Conservation (phyloP, 2,329 filamentous ascomycete genomes). For the Colletotrichum sp. region DNA sequence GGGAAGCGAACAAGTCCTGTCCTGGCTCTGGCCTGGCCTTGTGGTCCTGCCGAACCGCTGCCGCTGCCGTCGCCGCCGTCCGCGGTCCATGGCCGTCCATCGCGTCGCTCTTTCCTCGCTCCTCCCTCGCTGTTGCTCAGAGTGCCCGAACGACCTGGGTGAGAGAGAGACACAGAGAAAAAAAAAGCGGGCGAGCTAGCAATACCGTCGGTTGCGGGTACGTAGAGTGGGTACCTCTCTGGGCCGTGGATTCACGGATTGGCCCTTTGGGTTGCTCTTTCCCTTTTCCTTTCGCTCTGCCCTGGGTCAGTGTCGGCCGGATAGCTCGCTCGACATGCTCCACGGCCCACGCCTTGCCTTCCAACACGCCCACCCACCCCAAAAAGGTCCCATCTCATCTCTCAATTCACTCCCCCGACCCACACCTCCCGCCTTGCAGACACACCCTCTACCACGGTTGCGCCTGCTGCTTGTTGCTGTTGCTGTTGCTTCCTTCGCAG, state of each 20-base stretch:
- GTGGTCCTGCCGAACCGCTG: constrained; percentile 7
- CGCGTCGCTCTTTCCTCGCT: constrained; percentile 14
- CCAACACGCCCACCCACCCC: not conserved
- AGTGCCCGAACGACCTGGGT: not conserved
- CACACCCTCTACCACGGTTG: not conserved
- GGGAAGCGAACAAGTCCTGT: not conserved
- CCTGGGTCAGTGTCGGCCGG: constrained; percentile 13
- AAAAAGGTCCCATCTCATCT: not conserved
- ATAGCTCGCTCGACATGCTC: constrained; percentile 15
- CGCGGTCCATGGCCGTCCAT: not conserved
- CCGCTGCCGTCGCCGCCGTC: not conserved
- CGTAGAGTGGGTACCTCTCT: constrained; percentile 7
- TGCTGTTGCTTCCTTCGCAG: constrained; percentile 3
- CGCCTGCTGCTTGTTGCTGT: not conserved
- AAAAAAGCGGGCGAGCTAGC: constrained; percentile 1
- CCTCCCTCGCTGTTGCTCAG: not conserved
- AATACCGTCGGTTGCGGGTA: constrained; percentile 17
- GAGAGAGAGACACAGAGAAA: not conserved
- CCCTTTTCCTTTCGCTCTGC: not conserved
- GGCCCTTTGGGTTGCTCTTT: not conserved
- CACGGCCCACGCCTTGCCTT: not conserved
- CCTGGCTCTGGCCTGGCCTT: not conserved
- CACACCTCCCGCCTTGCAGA: not conserved
- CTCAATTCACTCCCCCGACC: not conserved
- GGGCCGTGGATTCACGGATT: constrained; percentile 7